These are phyloP conservation scores for Kalanchoe fedtschenkoi DNA, from an alignment of 164 flowering plant species.

Conservation along the genomic window DNA sequence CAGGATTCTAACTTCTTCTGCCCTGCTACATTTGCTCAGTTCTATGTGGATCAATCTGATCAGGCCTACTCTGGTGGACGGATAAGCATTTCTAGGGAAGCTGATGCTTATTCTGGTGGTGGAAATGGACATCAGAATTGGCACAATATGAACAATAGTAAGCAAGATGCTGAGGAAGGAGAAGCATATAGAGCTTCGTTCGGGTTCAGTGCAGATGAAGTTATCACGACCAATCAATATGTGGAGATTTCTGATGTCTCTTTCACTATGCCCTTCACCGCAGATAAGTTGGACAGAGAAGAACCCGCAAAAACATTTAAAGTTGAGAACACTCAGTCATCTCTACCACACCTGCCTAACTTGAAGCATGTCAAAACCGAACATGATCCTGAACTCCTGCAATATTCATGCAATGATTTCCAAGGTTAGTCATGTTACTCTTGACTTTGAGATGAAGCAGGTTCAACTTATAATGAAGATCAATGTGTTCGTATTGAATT, in stretches of 20 bases:
- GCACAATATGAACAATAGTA: slow-evolving; percentile 35
- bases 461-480: background rate
- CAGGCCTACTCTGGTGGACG: slow-evolving; percentile 70
- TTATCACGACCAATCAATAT: slow-evolving; percentile 60
- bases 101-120: slow-evolving; percentile 50
- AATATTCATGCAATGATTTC: slow-evolving; percentile 18
- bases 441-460: background rate
- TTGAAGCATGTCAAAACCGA: slow-evolving; percentile 13
- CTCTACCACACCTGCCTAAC: slow-evolving; percentile 16
- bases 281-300: slow-evolving; percentile 20
- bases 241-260: slow-evolving; percentile 80
- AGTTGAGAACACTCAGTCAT: slow-evolving; percentile 13
- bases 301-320: slow-evolving; percentile 18
- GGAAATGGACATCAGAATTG: slow-evolving; percentile 58
- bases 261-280: slow-evolving; percentile 53
- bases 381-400: slow-evolving; percentile 10
- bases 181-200: slow-evolving; percentile 97
- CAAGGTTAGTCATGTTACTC: slow-evolving; percentile 29
- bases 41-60: slow-evolving; percentile 67
- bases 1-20: slow-evolving; percentile 87
- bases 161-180: slow-evolving; percentile 78
- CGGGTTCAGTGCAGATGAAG: slow-evolving; percentile 98
- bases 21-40: slow-evolving; percentile 90
- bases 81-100: slow-evolving; percentile 70
- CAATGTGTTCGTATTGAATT: background rate